Base-by-base conservation (phyloP, 805 yeast species). In the Naumovozyma baii region DNA sequence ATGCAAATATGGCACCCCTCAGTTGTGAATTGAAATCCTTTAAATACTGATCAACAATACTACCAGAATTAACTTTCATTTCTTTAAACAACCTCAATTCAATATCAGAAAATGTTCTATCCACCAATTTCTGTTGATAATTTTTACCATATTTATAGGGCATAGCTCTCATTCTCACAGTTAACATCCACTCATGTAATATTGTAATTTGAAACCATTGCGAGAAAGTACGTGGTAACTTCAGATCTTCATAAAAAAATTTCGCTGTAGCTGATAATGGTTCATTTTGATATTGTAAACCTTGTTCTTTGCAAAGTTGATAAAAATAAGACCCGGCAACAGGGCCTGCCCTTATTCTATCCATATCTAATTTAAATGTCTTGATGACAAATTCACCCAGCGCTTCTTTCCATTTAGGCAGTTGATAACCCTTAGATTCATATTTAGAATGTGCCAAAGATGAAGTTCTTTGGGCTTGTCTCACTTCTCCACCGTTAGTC, bases 131-230 rank as follows among this genome's bases (percentile, higher is more conserved):
- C 62, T 88, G 96, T 62, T 92, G 96, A 62, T 88, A 92, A 56
- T 80, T 82, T 50, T 76, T 76, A 31, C 96, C 94, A 57, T 84
- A 79, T 53, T 85, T 81, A 59, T 80, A 81, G 0, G 97, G 97
- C 82, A 92, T 72, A 8, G 94, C 94, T 61, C 99, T 78, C 96
- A 92, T 88, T 57, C 98, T 79, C 14, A 84, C 95, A 48, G 82
- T 81, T 34, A 92, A 69, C 55, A 92, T 79, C 99, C 99, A 92
- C 43, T 84, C 78, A 61, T 92, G 98, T 49, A 92, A 69, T 1
- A 81, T 69, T 5, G 95, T 83, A 45, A 92, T 82, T 63, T 90
- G 97, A 61, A 81, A 90, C 95, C 96, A 90, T 61, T 87, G 94
- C n/a, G 90, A 77, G 56, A 90, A 88, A 1, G 96, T 81, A 56